phyloP scores from a whole-genome alignment of 768 basidiomycete genomes.

The Phaffia australis region DNA sequence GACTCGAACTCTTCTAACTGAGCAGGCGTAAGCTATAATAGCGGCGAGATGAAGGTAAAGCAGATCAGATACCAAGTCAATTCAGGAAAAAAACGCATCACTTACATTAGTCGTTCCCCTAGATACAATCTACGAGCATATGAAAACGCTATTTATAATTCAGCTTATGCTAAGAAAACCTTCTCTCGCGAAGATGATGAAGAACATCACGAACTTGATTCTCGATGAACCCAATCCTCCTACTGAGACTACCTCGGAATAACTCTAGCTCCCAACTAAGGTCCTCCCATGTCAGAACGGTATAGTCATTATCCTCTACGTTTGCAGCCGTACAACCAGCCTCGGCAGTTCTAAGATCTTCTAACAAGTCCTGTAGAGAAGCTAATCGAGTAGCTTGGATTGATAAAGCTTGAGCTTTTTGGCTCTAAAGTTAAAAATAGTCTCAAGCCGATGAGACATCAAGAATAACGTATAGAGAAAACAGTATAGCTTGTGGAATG shows the following conservation, averaged over 20 bases:
- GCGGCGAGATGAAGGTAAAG: background rate
- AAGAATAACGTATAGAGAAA: background rate
- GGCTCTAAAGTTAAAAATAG: constrained; percentile 45
- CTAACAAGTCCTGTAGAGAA: constrained; percentile 46
- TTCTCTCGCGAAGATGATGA: background rate
- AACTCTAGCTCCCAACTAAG: constrained; percentile 79
- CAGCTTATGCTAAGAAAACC: background rate
- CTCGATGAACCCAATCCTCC: constrained; percentile 91
- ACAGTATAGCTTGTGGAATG: background rate
- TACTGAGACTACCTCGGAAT: constrained; percentile 64
- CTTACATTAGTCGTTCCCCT: constrained; percentile 69
- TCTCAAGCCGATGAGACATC: background rate
- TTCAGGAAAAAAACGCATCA: background rate
- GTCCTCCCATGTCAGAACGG: constrained; percentile 77
- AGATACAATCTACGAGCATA: constrained; percentile 62
- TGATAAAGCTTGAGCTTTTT: constrained; percentile 54
- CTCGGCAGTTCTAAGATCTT: constrained; percentile 53
- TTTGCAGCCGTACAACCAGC: constrained; percentile 72
- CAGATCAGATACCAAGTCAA: background rate
- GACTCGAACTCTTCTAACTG: constrained; percentile 93
- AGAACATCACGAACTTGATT: constrained; percentile 58
- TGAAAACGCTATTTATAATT: background rate
- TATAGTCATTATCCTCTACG: constrained; percentile 94
- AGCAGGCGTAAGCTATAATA: constrained; percentile 60
- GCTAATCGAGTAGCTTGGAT: constrained; percentile 57